Conservation (phyloP, 2,329 filamentous ascomycete genomes). For the Fusarium sp. region DNA sequence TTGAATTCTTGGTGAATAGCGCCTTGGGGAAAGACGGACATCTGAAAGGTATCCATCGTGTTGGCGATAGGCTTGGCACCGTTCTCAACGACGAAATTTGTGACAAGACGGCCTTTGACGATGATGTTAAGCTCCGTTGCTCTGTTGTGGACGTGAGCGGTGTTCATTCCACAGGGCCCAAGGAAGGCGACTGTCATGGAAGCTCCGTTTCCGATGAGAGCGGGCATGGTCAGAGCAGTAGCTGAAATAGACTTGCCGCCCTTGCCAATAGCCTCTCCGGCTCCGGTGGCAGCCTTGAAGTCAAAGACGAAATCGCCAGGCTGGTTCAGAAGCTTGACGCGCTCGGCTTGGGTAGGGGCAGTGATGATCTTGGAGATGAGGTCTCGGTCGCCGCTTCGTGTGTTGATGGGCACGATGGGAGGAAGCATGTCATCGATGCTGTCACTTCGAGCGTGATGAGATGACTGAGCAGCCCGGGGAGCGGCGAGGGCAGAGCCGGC, state of each 20-base stretch:
- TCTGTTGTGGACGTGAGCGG: constrained; percentile 10
- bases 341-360: constrained; percentile 44
- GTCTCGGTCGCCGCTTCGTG: constrained; percentile 29
- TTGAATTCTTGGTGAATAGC: constrained; percentile 62
- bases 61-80: constrained; percentile 46
- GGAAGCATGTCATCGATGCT: constrained; percentile 17
- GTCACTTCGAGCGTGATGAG: not conserved
- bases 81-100: constrained; percentile 3
- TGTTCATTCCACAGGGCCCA: constrained; percentile 13
- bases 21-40: constrained; percentile 60
- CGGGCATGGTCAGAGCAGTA: constrained; percentile 14
- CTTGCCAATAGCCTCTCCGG: not conserved
- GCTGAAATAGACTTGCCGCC: constrained; percentile 3
- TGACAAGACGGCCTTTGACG: constrained; percentile 16
- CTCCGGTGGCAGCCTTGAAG: not conserved
- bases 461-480: not conserved
- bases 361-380: constrained; percentile 45
- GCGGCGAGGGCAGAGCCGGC: constrained; percentile 10
- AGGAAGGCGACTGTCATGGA: constrained; percentile 18
- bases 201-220: constrained; percentile 13
- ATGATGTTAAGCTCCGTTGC: constrained; percentile 11
- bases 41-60: constrained; percentile 52
- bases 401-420: constrained; percentile 20
- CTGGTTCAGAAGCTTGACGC: constrained; percentile 40
- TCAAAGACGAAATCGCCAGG: constrained; percentile 14